phyloP scores from a whole-genome alignment of 2,329 filamentous ascomycete species.

The Fusarium incarnatum region DNA sequence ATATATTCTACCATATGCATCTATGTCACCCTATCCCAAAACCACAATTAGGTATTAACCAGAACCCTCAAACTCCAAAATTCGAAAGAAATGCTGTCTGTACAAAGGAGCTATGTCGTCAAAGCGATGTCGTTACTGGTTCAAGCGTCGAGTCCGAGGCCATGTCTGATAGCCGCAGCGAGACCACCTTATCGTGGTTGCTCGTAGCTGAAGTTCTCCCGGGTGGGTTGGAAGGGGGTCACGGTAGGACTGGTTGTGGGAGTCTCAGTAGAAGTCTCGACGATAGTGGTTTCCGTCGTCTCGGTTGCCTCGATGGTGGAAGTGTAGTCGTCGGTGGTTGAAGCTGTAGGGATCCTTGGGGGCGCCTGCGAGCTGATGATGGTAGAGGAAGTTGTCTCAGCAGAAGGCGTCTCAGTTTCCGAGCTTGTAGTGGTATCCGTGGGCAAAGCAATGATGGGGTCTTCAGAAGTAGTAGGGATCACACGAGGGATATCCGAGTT shows the following conservation, averaged over 20 bases:
- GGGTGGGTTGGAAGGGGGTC: slow-evolving; percentile 19
- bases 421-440: slow-evolving; percentile 8
- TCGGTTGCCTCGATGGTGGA: neutral
- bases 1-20: slow-evolving; percentile 13
- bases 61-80: slow-evolving; percentile 31
- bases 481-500: slow-evolving; percentile 22
- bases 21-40: slow-evolving; percentile 11
- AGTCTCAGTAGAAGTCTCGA: neutral
- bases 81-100: slow-evolving; percentile 20
- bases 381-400: slow-evolving; percentile 1
- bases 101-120: slow-evolving; percentile 33
- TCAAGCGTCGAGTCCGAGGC: slow-evolving; percentile 14
- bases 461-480: slow-evolving; percentile 5
- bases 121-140: neutral
- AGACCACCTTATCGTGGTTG: neutral
- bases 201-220: slow-evolving; percentile 12
- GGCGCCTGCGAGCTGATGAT: neutral
- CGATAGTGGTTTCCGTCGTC: neutral
- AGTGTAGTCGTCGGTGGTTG: neutral
- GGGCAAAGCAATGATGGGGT: neutral
- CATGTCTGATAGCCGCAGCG: slow-evolving; percentile 6
- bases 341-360: neutral
- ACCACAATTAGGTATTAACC: slow-evolving; percentile 34
- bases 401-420: slow-evolving; percentile 12
- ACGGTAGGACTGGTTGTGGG: slow-evolving; percentile 10